Evolutionary conservation across 345 rosid species (phyloP).

Genomic region (Populus tremula): DNA sequence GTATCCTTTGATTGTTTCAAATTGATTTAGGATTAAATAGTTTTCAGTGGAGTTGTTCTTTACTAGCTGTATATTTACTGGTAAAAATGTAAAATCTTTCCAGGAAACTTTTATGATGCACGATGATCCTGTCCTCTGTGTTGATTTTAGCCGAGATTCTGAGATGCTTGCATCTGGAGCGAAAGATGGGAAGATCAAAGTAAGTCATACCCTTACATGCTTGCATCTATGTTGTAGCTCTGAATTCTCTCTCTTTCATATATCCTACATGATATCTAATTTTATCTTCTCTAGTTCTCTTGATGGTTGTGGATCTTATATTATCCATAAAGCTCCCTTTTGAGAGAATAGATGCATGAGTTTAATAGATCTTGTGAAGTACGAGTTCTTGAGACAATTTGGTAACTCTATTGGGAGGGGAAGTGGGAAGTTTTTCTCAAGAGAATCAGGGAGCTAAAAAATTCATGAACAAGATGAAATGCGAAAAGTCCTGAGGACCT

Average conservation of each 20-base stretch:
- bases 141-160: conserved; percentile 97
- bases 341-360: not conserved
- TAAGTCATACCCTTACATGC: conserved; percentile 33
- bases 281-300: not conserved
- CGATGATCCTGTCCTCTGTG: conserved; percentile 90
- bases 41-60: not conserved
- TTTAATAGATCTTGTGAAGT: not conserved
- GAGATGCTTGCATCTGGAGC: conserved; percentile 96
- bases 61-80: conserved; percentile 20
- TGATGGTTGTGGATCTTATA: not conserved
- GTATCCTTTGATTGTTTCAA: not conserved
- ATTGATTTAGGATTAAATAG: not conserved
- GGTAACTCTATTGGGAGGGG: not conserved
- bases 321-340: not conserved
- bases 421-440: not conserved
- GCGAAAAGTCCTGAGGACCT: not conserved
- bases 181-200: conserved; percentile 96
- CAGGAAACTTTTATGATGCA: conserved; percentile 99
- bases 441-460: not conserved
- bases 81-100: conserved; percentile 13
- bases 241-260: not conserved
- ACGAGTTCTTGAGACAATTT: not conserved
- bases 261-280: not conserved
- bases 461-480: not conserved
- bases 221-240: conserved; percentile 1